Conservation (phyloP, 306 rosid genomes). For the Alnus rubra region DNA sequence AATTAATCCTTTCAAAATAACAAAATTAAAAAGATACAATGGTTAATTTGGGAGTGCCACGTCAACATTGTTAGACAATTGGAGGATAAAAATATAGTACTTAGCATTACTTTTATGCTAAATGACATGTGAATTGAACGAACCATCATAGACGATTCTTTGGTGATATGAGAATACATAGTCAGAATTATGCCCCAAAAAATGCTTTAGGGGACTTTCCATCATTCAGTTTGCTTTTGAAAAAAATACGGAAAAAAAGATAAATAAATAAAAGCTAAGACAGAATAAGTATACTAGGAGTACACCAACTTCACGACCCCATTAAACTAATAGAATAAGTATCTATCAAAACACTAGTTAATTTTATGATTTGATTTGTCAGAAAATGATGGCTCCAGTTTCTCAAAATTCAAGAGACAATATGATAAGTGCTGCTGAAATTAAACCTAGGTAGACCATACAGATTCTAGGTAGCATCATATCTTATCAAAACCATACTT, state of each 20-base stretch:
- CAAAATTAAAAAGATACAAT: too few relatives aligned
- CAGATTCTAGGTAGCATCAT: neutral
- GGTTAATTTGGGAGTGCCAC: too few relatives aligned
- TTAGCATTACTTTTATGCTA: neutral
- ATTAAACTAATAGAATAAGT: too few relatives aligned
- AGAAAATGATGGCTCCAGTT: neutral
- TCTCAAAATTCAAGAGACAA: constrained; percentile 13
- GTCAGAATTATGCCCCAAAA: neutral
- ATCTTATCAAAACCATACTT: neutral
- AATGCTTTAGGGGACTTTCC: neutral
- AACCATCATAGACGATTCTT: constrained; percentile 1
- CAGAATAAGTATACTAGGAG: neutral
- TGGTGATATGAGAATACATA: neutral
- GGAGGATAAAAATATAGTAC: too few relatives aligned
- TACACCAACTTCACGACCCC: constrained; percentile 1
- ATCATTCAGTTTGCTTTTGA: neutral
- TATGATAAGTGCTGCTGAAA: neutral
- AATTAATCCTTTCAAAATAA: too few relatives aligned
- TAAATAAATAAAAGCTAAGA: neutral
- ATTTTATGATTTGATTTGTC: neutral
- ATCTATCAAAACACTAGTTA: neutral
- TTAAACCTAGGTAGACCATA: neutral
- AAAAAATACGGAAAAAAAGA: neutral
- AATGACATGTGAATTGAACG: neutral
- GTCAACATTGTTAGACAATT: too few relatives aligned